Evolutionary conservation across 2,329 filamentous ascomycete species (phyloP), one percentile per base, ranked within the genome.

Genomic region (Scedosporium boydii): DNA sequence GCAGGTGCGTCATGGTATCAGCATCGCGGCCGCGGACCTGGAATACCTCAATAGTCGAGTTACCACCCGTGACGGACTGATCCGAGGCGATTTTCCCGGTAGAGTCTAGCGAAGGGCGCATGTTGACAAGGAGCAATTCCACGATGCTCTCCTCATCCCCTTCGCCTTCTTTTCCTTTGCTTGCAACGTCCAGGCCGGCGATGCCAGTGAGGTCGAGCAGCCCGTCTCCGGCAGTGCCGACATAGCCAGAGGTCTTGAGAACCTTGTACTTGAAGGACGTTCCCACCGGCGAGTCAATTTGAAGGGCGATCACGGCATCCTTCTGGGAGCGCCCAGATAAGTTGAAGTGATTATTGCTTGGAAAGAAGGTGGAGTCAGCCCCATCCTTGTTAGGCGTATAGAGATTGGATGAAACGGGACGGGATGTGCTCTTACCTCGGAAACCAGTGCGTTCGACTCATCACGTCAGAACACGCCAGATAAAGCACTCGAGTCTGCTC

Each of bases 271-370:
- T 60, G 23, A 72, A 69, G 2, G 65, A 63, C 0, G 62, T 41
- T 1, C 62, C 66, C 12, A 42, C 21, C 1, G 69, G 69, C 41
- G 67, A 69, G 59, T 76, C 73, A 16, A 75, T 67, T 21, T 75
- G 67, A 9, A 75, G 23, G 2, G 66, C 70, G 2, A 74, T 62
- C 16, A 76, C 60, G 3, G 70, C 69, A 62, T 76, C 74, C 16
- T 63, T 65, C 2, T 66, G 63, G 1, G 73, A 71, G 2, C 71
- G 71, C 0, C 65, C 72, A 0, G 69, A 68, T 14, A 67, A 34
- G 55, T 75, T 73, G 5, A 70, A 64, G 16, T 66, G 26, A 0
- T 62, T 61, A 18, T 38, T 61, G n/a, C 59, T 61, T 16, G 27
- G 51, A 6, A 10, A 53, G 29, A 34, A 34, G 29, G 7, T 34